Evolutionary conservation across 73 alveolate genomes (phyloP).

Genomic region (Effrenium voratum): DNA sequence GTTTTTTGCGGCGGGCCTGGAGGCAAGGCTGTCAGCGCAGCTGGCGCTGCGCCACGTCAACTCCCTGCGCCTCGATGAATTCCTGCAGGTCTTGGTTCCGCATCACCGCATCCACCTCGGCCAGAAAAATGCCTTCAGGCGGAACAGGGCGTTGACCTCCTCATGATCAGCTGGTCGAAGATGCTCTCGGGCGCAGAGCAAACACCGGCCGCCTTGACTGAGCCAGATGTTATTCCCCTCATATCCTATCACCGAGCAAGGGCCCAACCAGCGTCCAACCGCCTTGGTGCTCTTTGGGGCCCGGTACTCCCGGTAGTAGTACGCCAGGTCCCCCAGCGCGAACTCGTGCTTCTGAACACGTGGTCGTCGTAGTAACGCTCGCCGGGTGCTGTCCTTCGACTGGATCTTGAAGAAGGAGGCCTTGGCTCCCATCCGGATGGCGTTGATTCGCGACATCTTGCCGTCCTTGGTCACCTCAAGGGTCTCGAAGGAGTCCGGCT

Average conservation of each 20-base stretch:
- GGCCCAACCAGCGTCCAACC: background rate
- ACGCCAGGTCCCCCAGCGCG: background rate
- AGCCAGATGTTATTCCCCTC: constrained; percentile 33
- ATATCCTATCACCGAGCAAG: background rate
- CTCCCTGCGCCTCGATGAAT: too few species aligned
- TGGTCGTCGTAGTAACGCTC: background rate
- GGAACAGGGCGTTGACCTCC: background rate
- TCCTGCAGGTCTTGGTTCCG: too few species aligned
- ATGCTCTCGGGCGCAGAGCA: constrained; percentile 20
- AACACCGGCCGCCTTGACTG: background rate
- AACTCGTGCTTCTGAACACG: background rate
- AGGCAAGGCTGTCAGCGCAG: too few species aligned
- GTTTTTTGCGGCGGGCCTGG: too few species aligned
- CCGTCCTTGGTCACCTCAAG: background rate
- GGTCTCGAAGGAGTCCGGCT: background rate
- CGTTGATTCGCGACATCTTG: background rate
- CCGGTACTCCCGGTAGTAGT: background rate
- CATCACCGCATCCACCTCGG: background rate
- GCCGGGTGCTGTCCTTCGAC: background rate
- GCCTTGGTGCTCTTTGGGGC: background rate
- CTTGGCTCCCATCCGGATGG: background rate
- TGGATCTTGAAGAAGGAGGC: background rate
- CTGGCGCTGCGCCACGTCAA: too few species aligned
- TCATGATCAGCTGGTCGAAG: background rate
- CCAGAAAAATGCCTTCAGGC: background rate